These are phyloP conservation scores for Truncatella angustata DNA, from an alignment of 2,329 filamentous ascomycete species.

Conservation along the genomic window DNA sequence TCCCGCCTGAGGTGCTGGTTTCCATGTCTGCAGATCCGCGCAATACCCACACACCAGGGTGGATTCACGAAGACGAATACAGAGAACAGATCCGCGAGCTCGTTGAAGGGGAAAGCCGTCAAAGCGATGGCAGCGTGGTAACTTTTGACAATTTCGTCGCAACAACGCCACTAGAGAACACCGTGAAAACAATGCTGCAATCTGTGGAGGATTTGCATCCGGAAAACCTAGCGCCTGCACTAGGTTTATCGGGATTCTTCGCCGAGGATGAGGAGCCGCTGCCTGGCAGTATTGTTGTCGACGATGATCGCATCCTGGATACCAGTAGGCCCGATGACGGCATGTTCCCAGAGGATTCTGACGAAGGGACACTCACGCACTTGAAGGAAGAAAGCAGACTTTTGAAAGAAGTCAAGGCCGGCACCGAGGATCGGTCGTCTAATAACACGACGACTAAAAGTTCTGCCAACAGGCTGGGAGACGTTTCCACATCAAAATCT, in stretches of 20 bases:
- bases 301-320: slow-evolving; percentile 57
- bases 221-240: slow-evolving; percentile 52
- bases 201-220: slow-evolving; percentile 88
- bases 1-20: slow-evolving; percentile 75
- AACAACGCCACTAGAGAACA: slow-evolving; percentile 48
- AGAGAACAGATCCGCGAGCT: slow-evolving; percentile 62
- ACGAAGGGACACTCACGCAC: slow-evolving; percentile 41
- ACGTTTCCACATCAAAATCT: background rate
- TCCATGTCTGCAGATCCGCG: slow-evolving; percentile 86
- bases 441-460: background rate
- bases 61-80: slow-evolving; percentile 91
- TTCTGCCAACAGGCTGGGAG: background rate
- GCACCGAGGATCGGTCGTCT: too few relatives aligned
- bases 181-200: slow-evolving; percentile 74
- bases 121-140: slow-evolving; percentile 39
- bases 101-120: slow-evolving; percentile 60
- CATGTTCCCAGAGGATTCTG: slow-evolving; percentile 49
- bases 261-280: slow-evolving; percentile 28
- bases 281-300: slow-evolving; percentile 55
- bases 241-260: slow-evolving; percentile 37
- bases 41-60: slow-evolving; percentile 69
- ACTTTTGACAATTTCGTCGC: slow-evolving; percentile 68
- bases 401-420: too few relatives aligned
- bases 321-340: slow-evolving; percentile 45
- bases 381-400: too few relatives aligned